phyloP scores from a whole-genome alignment of 2,329 filamentous ascomycete genomes.

The Calonectria hawksworthii region DNA sequence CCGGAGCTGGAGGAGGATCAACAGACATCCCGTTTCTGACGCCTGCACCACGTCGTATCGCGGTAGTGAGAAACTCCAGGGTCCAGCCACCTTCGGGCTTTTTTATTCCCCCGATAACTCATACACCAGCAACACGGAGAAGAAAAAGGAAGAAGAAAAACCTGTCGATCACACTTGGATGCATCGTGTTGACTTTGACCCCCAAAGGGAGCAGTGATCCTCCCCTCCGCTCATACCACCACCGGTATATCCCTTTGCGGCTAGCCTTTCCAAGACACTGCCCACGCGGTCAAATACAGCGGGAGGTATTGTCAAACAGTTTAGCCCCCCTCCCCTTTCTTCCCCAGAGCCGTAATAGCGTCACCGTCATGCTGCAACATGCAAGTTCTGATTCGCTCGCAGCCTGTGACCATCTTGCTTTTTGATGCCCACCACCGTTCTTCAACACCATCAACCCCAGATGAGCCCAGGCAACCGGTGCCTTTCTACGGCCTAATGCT shows the following conservation, averaged over 20 bases:
- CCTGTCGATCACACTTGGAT: not conserved
- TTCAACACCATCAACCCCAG: not conserved
- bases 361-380: not conserved
- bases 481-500: conserved; percentile 1
- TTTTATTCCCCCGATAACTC: not conserved
- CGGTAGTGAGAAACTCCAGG: not conserved
- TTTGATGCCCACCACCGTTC: not conserved
- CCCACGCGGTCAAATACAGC: not conserved
- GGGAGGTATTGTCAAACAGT: not conserved
- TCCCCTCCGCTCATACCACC: not conserved
- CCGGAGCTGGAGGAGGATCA: not conserved
- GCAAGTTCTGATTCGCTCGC: not conserved
- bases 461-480: not conserved
- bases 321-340: not conserved
- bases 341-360: not conserved
- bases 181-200: not conserved
- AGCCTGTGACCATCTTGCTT: not conserved
- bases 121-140: not conserved
- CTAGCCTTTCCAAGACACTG: not conserved
- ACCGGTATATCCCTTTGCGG: not conserved
- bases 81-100: not conserved
- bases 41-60: not conserved
- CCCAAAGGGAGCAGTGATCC: not conserved
- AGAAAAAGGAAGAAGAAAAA: not conserved
- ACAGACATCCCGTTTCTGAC: not conserved